Evolutionary conservation across 2,329 filamentous ascomycete genomes (phyloP).

Genomic region (Colletotrichum godetiae): DNA sequence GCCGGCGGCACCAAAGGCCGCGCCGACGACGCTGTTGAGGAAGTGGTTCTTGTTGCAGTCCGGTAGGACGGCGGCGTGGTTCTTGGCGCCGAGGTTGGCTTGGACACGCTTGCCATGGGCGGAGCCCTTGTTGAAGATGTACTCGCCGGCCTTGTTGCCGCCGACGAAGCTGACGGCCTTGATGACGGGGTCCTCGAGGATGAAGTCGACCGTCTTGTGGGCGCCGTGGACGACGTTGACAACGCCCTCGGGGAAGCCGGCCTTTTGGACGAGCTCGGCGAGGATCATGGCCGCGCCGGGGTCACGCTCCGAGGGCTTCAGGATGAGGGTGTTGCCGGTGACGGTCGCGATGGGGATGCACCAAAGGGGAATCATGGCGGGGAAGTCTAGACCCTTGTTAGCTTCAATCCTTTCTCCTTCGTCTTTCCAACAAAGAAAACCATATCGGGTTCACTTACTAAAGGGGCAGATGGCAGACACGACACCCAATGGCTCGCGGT

Average conservation of each 20-base stretch:
- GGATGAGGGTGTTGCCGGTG: slow-evolving; percentile 84
- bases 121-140: slow-evolving; percentile 82
- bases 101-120: slow-evolving; percentile 91
- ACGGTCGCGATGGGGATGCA: slow-evolving; percentile 87
- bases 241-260: slow-evolving; percentile 84
- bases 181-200: slow-evolving; percentile 85
- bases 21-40: slow-evolving; percentile 84
- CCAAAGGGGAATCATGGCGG: slow-evolving; percentile 94
- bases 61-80: slow-evolving; percentile 85
- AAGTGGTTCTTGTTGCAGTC: slow-evolving; percentile 94
- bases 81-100: slow-evolving; percentile 89
- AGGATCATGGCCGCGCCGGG: slow-evolving; percentile 88
- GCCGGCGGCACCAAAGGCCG: slow-evolving; percentile 86
- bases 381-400: slow-evolving; percentile 74
- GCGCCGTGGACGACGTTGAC: slow-evolving; percentile 87
- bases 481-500: slow-evolving; percentile 84
- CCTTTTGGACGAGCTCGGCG: slow-evolving; percentile 81
- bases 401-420: not conserved
- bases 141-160: slow-evolving; percentile 88
- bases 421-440: not conserved
- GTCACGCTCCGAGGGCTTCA: slow-evolving; percentile 89
- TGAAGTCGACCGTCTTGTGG: slow-evolving; percentile 85
- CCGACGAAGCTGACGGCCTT: slow-evolving; percentile 90
- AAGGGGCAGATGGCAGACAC: slow-evolving; percentile 89
- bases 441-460: slow-evolving; percentile 63